These are phyloP conservation scores for Quercus cerris DNA, from an alignment of 306 rosid genomes.

Conservation along the genomic window DNA sequence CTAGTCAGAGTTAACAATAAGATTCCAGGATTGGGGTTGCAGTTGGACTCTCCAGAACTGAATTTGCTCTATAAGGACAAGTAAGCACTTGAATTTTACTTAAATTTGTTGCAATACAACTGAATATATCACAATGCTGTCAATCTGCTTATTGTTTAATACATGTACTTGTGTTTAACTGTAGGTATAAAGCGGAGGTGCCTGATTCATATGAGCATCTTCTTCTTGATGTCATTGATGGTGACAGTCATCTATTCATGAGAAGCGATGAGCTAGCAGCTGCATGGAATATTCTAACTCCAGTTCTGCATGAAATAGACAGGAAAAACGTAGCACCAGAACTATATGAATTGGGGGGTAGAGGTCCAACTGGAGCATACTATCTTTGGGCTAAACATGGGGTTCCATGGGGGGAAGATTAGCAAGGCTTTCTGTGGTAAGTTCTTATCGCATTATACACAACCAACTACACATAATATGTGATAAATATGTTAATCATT, in stretches of 20 bases:
- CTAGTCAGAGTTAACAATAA: slow-evolving; percentile 81
- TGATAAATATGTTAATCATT: neutral
- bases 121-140: slow-evolving; percentile 11
- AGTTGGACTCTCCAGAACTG: slow-evolving; percentile 81
- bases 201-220: slow-evolving; percentile 94
- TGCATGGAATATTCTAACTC: slow-evolving; percentile 78
- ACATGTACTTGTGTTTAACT: neutral
- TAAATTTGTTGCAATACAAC: slow-evolving; percentile 5
- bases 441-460: neutral
- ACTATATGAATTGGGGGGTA: slow-evolving; percentile 77
- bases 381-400: slow-evolving; percentile 89
- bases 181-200: slow-evolving; percentile 74
- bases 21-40: slow-evolving; percentile 89
- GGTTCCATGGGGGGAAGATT: slow-evolving; percentile 72
- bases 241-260: slow-evolving; percentile 84
- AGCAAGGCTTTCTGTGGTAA: slow-evolving; percentile 8
- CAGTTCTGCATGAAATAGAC: slow-evolving; percentile 72
- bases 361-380: slow-evolving; percentile 87
- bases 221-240: slow-evolving; percentile 78
- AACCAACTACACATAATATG: neutral
- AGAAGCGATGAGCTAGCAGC: slow-evolving; percentile 80
- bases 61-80: slow-evolving; percentile 87
- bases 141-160: neutral
- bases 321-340: slow-evolving; percentile 58
- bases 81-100: slow-evolving; percentile 39